phyloP scores from a whole-genome alignment of 1,139 yeast species.

The Taphrina pruni region DNA sequence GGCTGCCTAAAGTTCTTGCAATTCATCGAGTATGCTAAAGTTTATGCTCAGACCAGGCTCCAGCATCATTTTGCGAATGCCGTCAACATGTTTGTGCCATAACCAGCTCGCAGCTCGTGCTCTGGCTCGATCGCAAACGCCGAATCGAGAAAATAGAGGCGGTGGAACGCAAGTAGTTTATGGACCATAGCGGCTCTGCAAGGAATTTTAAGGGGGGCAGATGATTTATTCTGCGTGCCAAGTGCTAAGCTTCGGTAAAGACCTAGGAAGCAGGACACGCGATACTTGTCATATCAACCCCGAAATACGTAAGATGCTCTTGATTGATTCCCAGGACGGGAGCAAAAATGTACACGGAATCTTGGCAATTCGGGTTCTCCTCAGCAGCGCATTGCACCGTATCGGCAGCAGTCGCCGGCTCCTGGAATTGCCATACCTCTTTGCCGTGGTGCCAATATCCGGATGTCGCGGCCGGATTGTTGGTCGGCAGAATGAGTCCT shows the following conservation, averaged over 20 bases:
- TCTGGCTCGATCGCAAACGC: too few relatives aligned
- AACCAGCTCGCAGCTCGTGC: too few relatives aligned
- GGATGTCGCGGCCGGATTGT: slow-evolving; percentile 8
- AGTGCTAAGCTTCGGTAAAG: background rate
- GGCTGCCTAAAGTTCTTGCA: too few relatives aligned
- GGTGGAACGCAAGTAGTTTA: too few relatives aligned
- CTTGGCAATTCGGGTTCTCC: slow-evolving; percentile 2
- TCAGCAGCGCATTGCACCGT: slow-evolving; percentile 10
- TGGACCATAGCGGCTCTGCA: too few relatives aligned
- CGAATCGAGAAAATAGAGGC: too few relatives aligned
- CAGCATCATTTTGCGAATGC: too few relatives aligned
- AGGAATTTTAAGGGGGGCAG: too few relatives aligned
- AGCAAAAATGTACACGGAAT: slow-evolving; percentile 5
- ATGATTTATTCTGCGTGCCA: too few relatives aligned
- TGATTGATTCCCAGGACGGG: slow-evolving; percentile 1
- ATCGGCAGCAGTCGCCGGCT: slow-evolving; percentile 11
- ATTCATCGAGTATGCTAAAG: too few relatives aligned
- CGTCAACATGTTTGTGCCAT: too few relatives aligned
- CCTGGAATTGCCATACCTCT: slow-evolving; percentile 18
- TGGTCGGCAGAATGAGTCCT: background rate
- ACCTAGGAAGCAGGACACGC: background rate
- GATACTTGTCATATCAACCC: background rate
- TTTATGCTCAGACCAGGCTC: too few relatives aligned
- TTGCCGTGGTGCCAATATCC: slow-evolving; percentile 17
- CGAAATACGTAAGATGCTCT: slow-evolving; percentile 6